These are phyloP conservation scores for carrot (Daucus carota) DNA, from an alignment of 129 eudicot genomes.

Conservation along the genomic window DNA sequence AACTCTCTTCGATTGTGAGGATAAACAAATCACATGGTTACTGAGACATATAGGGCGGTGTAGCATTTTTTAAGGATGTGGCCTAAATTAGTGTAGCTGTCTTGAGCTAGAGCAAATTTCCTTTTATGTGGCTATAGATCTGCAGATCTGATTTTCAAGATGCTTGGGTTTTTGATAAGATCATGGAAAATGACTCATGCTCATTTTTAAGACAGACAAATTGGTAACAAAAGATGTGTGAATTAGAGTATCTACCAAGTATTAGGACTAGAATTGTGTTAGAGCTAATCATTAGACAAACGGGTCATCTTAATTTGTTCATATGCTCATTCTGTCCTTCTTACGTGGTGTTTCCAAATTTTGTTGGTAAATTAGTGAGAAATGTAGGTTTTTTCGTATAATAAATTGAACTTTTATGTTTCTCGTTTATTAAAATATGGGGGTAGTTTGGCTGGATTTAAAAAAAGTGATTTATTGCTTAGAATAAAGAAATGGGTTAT, in stretches of 20 bases:
- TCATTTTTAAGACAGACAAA: neutral
- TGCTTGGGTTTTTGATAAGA: conserved; percentile 16
- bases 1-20: neutral
- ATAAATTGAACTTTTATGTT: too few relatives aligned
- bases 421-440: too few relatives aligned
- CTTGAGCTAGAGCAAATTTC: neutral
- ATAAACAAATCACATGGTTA: neutral
- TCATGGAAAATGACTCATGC: conserved; percentile 18
- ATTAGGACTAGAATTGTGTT: neutral
- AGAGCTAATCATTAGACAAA: neutral
- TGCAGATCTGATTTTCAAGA: conserved; percentile 26
- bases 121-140: conserved; percentile 10
- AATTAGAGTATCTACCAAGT: neutral
- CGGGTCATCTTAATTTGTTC: neutral
- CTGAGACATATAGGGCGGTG: neutral
- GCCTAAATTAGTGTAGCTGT: conserved; percentile 14
- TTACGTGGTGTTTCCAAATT: neutral
- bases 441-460: too few relatives aligned
- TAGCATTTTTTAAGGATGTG: conserved; percentile 9
- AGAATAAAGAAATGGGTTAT: too few relatives aligned
- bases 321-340: too few relatives aligned
- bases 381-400: too few relatives aligned
- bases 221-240: conserved; percentile 1
- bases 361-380: too few relatives aligned
- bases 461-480: too few relatives aligned